phyloP scores from a whole-genome alignment of 1,139 yeast species.

The Pichia sp. region DNA sequence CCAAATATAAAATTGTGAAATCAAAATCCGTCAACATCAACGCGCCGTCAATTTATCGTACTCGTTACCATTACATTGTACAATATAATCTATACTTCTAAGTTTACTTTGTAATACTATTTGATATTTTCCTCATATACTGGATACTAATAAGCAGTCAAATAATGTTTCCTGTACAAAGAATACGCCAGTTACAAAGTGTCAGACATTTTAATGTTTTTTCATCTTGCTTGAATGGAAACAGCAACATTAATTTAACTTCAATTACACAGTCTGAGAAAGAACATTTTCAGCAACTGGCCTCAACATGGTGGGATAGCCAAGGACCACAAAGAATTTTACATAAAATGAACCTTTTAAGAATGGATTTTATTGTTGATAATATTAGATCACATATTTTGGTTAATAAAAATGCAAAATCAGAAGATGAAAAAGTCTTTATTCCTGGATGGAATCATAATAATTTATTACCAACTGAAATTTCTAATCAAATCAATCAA shows the following conservation, averaged over 20 bases:
- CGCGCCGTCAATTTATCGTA: too few relatives aligned
- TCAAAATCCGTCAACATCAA: too few relatives aligned
- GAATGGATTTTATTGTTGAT: conserved; percentile 78
- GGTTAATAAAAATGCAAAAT: conserved; percentile 37
- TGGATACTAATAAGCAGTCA: not conserved
- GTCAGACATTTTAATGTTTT: not conserved
- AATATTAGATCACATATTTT: conserved; percentile 45
- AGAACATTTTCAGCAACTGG: conserved; percentile 76
- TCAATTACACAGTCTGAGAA: conserved; percentile 44
- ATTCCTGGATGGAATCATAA: conserved; percentile 74
- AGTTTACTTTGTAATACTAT: too few relatives aligned
- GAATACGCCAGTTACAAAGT: not conserved
- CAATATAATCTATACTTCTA: too few relatives aligned
- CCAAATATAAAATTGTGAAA: too few relatives aligned
- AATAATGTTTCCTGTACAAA: not conserved
- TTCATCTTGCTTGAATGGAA: too few relatives aligned
- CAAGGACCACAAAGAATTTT: conserved; percentile 88
- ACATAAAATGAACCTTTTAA: conserved; percentile 85
- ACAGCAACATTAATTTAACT: conserved; percentile 24
- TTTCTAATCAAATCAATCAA: conserved; percentile 40
- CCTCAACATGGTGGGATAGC: conserved; percentile 95
- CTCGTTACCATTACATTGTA: too few relatives aligned
- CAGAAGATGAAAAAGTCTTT: conserved; percentile 49
- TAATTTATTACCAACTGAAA: conserved; percentile 50
- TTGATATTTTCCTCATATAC: too few relatives aligned